Evolutionary conservation across 1,284 basidiomycete genomes (phyloP), one percentile per base, ranked within the genome.

Genomic region (Phylloporus sp.): DNA sequence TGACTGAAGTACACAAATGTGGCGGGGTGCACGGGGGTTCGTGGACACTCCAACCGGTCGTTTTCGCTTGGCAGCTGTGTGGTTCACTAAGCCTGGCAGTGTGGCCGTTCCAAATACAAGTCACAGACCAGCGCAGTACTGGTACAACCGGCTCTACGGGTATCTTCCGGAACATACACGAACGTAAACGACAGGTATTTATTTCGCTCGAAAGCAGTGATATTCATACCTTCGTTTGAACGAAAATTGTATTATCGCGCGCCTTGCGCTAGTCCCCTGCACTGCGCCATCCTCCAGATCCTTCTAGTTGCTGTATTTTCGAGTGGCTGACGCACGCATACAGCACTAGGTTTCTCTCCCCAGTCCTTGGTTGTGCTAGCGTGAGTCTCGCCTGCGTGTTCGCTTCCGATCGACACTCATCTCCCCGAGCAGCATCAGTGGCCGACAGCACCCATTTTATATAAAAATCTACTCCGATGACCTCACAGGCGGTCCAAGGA

Each of bases 401-500:
- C 42, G 29, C 31, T 10, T 52, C 29, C 29, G 53, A 64, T 66
- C 62, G 51, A 47, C 55, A 31, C 56, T 68, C 64, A 66, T 63
- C 46, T 50, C 24, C n/a, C 22, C 29, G 6, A 13, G 26, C 32
- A 52, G 51, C 15, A 17, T 58, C 26, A 32, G 56, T 60, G 28
- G n/a, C 31, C 26, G 40, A 24, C 54, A 61, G 32, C 50, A n/a
- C 54, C 37, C 47, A 18, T 18, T 42, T 22, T 32, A 42, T 49
- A 34, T 20, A 17, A n/a, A 54, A 6, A 26, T 26, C 32, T 31
- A 40, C 31, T 22, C 55, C 44, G 32, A 77, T 76, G 71, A 55
- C 75, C 54, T 72, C 67, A 17, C 73, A 76, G 58, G 49, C 61
- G 22, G 56, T 68, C 31, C 75, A 77, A 26, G 73, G 72, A 66